Conservation (phyloP, 2,329 filamentous ascomycete species). For the Cladosporium oxysporum region DNA sequence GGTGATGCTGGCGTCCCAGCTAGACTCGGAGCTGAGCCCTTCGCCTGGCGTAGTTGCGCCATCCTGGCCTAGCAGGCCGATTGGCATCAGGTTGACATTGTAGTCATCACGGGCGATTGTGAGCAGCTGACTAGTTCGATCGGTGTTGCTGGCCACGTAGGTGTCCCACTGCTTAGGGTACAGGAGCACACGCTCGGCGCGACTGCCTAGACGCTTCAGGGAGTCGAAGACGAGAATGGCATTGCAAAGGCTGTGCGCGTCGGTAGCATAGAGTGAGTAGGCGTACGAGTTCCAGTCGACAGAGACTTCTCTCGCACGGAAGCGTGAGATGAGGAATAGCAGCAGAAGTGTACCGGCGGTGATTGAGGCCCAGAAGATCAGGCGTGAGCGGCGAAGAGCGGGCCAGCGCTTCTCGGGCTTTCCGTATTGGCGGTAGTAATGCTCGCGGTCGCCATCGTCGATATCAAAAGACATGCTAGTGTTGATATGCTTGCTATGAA, state of each 20-base stretch:
- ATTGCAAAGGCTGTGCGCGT: slow-evolving; percentile 47
- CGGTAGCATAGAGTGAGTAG: slow-evolving; percentile 48
- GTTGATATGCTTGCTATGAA: not conserved
- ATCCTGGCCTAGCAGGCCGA: slow-evolving; percentile 40
- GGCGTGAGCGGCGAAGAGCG: slow-evolving; percentile 15
- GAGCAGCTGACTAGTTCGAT: slow-evolving; percentile 45
- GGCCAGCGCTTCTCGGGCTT: slow-evolving; percentile 17
- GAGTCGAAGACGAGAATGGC: slow-evolving; percentile 45
- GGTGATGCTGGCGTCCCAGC: slow-evolving; percentile 64
- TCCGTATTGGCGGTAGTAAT: slow-evolving; percentile 20
- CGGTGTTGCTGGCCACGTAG: slow-evolving; percentile 18
- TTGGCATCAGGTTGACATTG: slow-evolving; percentile 50
- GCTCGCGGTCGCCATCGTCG: slow-evolving; percentile 18
- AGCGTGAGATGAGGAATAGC: slow-evolving; percentile 6
- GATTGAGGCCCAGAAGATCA: slow-evolving; percentile 10
- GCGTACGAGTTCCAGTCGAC: slow-evolving; percentile 43
- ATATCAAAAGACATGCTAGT: slow-evolving; percentile 20
- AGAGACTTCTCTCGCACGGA: not conserved
- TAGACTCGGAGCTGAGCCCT: slow-evolving; percentile 31
- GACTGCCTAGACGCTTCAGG: slow-evolving; percentile 41
- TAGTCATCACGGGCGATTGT: slow-evolving; percentile 49
- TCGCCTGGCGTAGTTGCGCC: slow-evolving; percentile 23
- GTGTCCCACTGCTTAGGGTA: slow-evolving; percentile 44
- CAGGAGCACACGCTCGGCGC: slow-evolving; percentile 46
- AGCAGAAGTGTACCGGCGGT: not conserved